These are phyloP conservation scores for Phragmites australis DNA, from an alignment of 176 grass and related monocot species.

Conservation along the genomic window DNA sequence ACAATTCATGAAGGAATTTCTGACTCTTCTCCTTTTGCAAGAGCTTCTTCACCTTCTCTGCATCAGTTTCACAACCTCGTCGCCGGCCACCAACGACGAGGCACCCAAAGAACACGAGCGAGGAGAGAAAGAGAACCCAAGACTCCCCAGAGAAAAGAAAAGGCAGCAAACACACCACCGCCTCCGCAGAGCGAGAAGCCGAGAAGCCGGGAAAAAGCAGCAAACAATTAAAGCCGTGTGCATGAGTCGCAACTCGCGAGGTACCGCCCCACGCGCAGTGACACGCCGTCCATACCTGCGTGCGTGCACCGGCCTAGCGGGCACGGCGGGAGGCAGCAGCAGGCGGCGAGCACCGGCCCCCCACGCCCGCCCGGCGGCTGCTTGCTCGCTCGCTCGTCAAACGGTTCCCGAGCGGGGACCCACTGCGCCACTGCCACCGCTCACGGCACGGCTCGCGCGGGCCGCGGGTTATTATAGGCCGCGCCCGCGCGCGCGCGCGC, in stretches of 20 bases:
- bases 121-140: not conserved
- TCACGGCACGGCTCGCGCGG: not conserved
- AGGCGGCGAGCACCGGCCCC: not conserved
- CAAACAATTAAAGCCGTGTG: not conserved
- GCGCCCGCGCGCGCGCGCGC: not conserved
- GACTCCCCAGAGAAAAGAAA: too few species aligned
- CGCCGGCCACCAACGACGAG: too few species aligned
- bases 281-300: not conserved
- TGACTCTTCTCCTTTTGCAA: not conserved
- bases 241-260: not conserved
- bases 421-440: not conserved
- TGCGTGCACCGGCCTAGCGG: not conserved
- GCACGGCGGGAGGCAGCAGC: not conserved
- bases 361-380: not conserved
- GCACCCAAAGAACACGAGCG: not conserved
- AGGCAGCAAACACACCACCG: too few species aligned
- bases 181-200: not conserved
- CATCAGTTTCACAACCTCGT: too few species aligned
- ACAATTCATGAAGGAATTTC: not conserved
- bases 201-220: not conserved
- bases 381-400: not conserved
- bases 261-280: not conserved
- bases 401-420: not conserved
- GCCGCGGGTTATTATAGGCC: constrained; percentile 17
- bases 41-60: not conserved